Conservation (phyloP, 179 eudicot genomes). For the Spergularia azorica region DNA sequence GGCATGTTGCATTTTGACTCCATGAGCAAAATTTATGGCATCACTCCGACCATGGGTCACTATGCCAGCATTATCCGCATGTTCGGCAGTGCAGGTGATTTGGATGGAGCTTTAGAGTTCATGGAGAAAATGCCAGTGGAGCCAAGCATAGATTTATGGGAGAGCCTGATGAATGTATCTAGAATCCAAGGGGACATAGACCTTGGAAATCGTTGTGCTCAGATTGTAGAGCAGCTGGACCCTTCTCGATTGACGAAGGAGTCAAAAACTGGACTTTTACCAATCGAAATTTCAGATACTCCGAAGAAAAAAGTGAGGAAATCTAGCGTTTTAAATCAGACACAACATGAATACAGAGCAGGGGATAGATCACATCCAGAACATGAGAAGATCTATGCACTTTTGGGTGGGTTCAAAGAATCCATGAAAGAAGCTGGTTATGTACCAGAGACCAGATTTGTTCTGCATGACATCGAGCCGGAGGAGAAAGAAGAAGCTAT, state of each 20-base stretch:
- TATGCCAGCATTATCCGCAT: constrained; percentile 70
- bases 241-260: constrained; percentile 60
- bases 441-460: constrained; percentile 73
- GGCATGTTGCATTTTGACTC: constrained; percentile 82
- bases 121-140: constrained; percentile 73
- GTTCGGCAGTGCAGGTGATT: constrained; percentile 70
- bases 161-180: constrained; percentile 66
- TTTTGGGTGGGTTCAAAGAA: constrained; percentile 67
- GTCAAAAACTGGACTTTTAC: constrained; percentile 61
- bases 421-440: constrained; percentile 82
- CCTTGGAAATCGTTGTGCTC: constrained; percentile 82
- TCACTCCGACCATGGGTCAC: constrained; percentile 74
- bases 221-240: constrained; percentile 63
- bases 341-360: constrained; percentile 72
- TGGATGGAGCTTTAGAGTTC: constrained; percentile 79
- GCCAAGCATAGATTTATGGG: constrained; percentile 71
- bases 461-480: constrained; percentile 77
- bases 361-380: constrained; percentile 85
- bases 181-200: constrained; percentile 66
- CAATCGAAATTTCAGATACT: constrained; percentile 47
- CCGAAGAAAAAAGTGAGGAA: constrained; percentile 62
- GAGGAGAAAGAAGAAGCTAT: constrained; percentile 87
- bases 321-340: constrained; percentile 45
- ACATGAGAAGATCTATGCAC: constrained; percentile 55
- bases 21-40: constrained; percentile 60